phyloP scores from a whole-genome alignment of 169 alveolate species.

The Plasmodium sp. region DNA sequence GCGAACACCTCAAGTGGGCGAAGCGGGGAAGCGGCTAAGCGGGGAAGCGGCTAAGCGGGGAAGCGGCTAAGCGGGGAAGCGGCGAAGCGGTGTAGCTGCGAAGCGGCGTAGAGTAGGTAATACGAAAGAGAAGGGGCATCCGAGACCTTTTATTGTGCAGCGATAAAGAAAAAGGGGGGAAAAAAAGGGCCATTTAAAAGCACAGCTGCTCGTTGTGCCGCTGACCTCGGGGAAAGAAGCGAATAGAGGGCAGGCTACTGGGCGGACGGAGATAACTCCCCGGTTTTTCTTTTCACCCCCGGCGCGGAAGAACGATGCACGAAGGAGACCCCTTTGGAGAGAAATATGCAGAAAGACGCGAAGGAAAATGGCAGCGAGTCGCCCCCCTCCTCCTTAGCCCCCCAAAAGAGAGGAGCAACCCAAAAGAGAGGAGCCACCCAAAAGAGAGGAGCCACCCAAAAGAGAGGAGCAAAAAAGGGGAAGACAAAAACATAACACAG shows the following conservation, averaged over 20 bases:
- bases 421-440: no score
- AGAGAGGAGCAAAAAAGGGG: background rate
- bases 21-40: background rate
- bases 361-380: no score
- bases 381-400: no score
- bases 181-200: background rate
- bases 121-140: background rate
- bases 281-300: background rate
- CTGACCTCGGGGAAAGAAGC: background rate
- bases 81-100: background rate
- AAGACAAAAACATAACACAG: conserved; percentile 5
- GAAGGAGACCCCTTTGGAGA: background rate
- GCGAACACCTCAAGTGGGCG: background rate
- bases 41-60: background rate
- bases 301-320: conserved; percentile 1
- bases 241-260: background rate
- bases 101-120: background rate
- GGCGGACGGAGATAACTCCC: background rate
- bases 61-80: background rate
- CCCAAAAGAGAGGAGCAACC: no score
- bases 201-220: background rate
- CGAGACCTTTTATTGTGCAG: background rate
- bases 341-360: background rate
- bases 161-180: background rate
- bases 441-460: background rate